phyloP scores from a whole-genome alignment of 495 filamentous ascomycete species.

The Podospora conica region DNA sequence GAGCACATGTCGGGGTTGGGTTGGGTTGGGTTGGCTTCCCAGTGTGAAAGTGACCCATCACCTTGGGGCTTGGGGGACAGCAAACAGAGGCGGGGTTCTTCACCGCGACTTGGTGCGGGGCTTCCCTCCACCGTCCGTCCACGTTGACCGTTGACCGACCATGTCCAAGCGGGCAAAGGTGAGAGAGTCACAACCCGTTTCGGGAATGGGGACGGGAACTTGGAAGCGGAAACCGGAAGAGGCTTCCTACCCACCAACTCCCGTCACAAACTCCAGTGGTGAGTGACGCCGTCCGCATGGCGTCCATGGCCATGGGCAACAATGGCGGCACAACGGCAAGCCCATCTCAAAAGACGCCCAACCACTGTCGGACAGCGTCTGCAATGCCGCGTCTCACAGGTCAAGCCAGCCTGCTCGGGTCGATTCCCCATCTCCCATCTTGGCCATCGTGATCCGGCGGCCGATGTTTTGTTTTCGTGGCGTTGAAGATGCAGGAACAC shows the following conservation, averaged over 20 bases:
- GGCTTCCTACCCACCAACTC: background rate
- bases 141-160: slow-evolving; percentile 5
- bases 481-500: background rate
- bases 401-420: background rate
- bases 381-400: background rate
- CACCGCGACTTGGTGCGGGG: slow-evolving; percentile 15
- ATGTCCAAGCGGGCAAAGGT: background rate
- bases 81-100: slow-evolving; percentile 3
- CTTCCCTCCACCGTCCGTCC: slow-evolving; percentile 11
- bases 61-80: background rate
- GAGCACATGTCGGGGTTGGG: background rate
- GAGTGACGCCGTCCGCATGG: background rate
- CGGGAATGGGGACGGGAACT: background rate
- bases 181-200: background rate
- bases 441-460: background rate
- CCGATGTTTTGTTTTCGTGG: background rate
- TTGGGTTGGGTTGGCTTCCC: background rate
- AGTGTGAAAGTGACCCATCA: background rate
- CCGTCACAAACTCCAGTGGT: background rate
- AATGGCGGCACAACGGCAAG: background rate
- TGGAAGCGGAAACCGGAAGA: background rate
- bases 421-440: background rate
- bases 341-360: background rate
- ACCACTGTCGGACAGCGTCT: background rate
- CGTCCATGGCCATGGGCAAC: too few species aligned